phyloP scores from a whole-genome alignment of 257 asterid genomes.

The Voacanga thouarsii region DNA sequence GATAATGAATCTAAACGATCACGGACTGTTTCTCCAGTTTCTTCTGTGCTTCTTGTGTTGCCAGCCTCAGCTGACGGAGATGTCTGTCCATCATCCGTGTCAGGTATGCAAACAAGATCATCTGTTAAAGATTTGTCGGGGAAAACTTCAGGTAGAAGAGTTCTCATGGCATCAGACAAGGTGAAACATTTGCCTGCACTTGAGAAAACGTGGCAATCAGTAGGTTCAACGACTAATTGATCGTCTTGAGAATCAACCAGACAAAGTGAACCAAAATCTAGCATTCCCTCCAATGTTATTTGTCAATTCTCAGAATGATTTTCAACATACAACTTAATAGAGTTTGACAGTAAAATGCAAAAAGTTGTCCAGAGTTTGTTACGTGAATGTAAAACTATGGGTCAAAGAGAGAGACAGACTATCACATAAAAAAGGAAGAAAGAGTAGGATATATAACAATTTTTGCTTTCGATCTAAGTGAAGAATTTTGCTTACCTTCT shows the following conservation, averaged over 20 bases:
- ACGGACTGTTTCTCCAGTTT: conserved; percentile 29
- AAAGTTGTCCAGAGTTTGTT: background rate
- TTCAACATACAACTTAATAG: background rate
- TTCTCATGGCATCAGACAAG: conserved; percentile 66
- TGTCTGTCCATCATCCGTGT: conserved; percentile 42
- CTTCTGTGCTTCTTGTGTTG: conserved; percentile 34
- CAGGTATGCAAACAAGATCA: conserved; percentile 21
- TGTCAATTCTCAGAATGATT: background rate
- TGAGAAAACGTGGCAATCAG: background rate
- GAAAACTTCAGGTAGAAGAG: conserved; percentile 68
- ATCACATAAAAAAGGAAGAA: background rate
- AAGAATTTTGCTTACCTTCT: conserved; percentile 50
- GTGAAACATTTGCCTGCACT: conserved; percentile 71
- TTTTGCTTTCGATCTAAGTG: background rate
- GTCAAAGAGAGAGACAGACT: background rate
- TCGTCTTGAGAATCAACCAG: background rate
- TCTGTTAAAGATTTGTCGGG: conserved; percentile 28
- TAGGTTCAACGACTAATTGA: background rate
- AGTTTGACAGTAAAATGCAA: background rate
- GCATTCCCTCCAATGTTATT: background rate
- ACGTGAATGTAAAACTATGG: background rate
- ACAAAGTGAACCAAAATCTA: conserved; percentile 6
- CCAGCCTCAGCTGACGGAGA: conserved; percentile 34
- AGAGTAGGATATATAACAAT: background rate
- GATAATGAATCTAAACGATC: conserved; percentile 24